Evolutionary conservation across 208 protist species (phyloP).

Genomic region (Vickermania spadyakhi): DNA sequence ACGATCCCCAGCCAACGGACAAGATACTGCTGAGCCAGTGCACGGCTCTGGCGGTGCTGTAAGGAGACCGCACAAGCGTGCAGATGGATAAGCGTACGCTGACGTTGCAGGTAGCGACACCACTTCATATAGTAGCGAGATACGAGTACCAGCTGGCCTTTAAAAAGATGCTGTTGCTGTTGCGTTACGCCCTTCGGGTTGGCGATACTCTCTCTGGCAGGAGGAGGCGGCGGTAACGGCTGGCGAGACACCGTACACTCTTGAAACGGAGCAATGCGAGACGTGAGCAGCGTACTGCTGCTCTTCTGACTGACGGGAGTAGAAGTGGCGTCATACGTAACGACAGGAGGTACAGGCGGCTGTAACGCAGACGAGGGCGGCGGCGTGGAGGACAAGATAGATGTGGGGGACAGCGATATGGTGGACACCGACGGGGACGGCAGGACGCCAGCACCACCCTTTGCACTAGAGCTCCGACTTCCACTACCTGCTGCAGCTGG

Average conservation of each 20-base stretch:
- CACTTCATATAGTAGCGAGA: constrained; percentile 23
- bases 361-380: not conserved
- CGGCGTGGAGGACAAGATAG: not conserved
- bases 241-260: not conserved
- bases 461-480: too few species aligned
- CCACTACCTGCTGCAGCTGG: too few species aligned
- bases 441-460: too few species aligned
- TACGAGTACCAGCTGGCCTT: constrained; percentile 13
- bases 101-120: constrained; percentile 16
- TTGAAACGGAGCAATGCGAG: not conserved
- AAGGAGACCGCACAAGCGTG: constrained; percentile 53
- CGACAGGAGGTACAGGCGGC: too few species aligned
- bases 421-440: not conserved
- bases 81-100: constrained; percentile 37
- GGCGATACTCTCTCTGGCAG: not conserved
- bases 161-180: not conserved
- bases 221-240: not conserved
- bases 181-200: not conserved
- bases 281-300: not conserved
- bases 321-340: too few species aligned
- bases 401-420: not conserved
- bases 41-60: constrained; percentile 36
- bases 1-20: constrained; percentile 52
- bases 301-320: not conserved
- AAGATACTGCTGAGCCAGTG: constrained; percentile 32